A percentile compares a stretch with the other conserved stretches of the same genome.
These are phyloP conservation scores for Thraustotheca clavata DNA, from an alignment of 352 stramenopile genomes.

Conservation along the genomic window DNA sequence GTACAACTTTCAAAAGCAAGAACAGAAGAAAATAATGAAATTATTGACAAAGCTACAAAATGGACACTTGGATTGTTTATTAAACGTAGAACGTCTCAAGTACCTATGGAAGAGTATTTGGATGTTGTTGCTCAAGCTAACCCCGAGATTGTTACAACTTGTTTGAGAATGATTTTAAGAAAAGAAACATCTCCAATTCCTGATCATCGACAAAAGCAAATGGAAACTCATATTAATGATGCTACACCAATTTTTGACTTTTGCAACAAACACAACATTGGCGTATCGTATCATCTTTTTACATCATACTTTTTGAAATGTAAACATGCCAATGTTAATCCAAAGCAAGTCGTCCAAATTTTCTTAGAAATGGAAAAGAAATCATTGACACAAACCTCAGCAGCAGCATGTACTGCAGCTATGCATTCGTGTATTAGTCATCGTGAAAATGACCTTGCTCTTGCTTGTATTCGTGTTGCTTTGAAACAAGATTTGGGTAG, in stretches of 20 bases:
- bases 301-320: slow-evolving; percentile 6
- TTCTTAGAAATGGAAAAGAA: not conserved
- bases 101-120: not conserved
- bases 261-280: not conserved
- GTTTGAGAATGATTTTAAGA: not conserved
- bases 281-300: not conserved
- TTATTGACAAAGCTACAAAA: not conserved
- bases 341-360: not conserved
- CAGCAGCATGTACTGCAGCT: not conserved
- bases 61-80: not conserved
- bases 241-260: not conserved
- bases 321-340: not conserved
- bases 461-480: not conserved
- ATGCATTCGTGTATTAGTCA: not conserved
- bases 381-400: not conserved
- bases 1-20: not conserved
- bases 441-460: not conserved
- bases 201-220: not conserved
- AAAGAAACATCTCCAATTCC: not conserved
- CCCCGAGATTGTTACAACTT: not conserved
- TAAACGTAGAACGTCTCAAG: not conserved
- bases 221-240: not conserved
- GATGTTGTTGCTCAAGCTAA: not conserved
- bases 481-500: not conserved
- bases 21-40: not conserved